A percentile compares a stretch with the other conserved stretches of the same genome.
phyloP scores from a whole-genome alignment of 2,329 filamentous ascomycete species.

The Hypoxylon sp. region DNA sequence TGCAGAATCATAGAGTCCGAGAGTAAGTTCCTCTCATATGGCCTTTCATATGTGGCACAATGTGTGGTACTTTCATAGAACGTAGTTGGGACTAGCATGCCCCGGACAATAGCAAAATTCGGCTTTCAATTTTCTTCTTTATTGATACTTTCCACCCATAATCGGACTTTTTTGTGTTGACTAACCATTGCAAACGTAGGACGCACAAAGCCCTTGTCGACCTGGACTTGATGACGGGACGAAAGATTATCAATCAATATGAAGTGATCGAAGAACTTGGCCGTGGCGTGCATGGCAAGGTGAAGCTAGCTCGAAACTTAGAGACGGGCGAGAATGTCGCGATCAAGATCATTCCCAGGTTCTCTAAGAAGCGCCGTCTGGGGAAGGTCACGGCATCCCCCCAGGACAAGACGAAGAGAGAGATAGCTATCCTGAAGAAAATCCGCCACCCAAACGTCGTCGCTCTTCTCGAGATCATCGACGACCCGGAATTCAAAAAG shows the following conservation, averaged over 20 bases:
- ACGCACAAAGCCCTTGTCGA: slow-evolving; percentile 94
- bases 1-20: slow-evolving; percentile 81
- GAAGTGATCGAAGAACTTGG: slow-evolving; percentile 97
- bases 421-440: slow-evolving; percentile 98
- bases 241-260: slow-evolving; percentile 98
- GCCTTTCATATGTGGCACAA: neutral
- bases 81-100: slow-evolving; percentile 2
- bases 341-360: slow-evolving; percentile 98
- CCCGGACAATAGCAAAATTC: slow-evolving; percentile 11
- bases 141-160: neutral
- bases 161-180: slow-evolving; percentile 21
- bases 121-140: slow-evolving; percentile 12
- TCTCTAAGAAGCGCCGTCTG: slow-evolving; percentile 92
- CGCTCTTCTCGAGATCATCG: slow-evolving; percentile 94
- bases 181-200: slow-evolving; percentile 59
- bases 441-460: slow-evolving; percentile 98
- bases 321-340: slow-evolving; percentile 85
- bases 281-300: slow-evolving; percentile 95
- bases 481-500: slow-evolving; percentile 95
- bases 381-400: slow-evolving; percentile 81
- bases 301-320: slow-evolving; percentile 91
- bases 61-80: slow-evolving; percentile 1
- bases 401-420: slow-evolving; percentile 88
- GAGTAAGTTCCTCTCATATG: slow-evolving; percentile 71
- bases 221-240: slow-evolving; percentile 87